Conservation (phyloP, 345 rosid species). For the Cardamine occulta region DNA sequence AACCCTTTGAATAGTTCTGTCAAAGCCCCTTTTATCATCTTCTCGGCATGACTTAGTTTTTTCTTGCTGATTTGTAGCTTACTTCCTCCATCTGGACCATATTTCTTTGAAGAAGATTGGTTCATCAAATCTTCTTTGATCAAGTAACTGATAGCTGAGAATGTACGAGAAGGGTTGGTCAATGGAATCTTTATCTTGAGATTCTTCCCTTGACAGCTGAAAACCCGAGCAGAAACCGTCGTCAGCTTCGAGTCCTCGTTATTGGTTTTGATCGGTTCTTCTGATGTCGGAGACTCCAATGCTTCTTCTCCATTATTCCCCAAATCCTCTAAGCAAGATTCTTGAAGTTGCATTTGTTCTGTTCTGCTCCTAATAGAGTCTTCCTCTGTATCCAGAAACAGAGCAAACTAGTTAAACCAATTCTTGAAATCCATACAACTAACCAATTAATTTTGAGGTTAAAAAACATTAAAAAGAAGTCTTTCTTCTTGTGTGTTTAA, state of each 20-base stretch:
- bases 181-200: slow-evolving; percentile 83
- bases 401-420: slow-evolving; percentile 12
- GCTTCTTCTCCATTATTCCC: slow-evolving; percentile 46
- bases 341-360: slow-evolving; percentile 57
- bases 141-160: slow-evolving; percentile 81
- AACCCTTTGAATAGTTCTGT: slow-evolving; percentile 88
- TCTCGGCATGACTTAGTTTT: slow-evolving; percentile 84
- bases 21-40: slow-evolving; percentile 87
- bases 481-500: not conserved
- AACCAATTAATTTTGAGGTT: not conserved
- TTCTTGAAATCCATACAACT: not conserved
- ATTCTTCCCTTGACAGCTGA: slow-evolving; percentile 79
- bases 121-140: slow-evolving; percentile 40
- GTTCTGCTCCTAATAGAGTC: slow-evolving; percentile 64
- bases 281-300: slow-evolving; percentile 52
- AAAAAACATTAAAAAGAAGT: not conserved
- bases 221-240: slow-evolving; percentile 56
- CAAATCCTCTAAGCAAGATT: slow-evolving; percentile 48
- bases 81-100: slow-evolving; percentile 59
- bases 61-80: slow-evolving; percentile 73
- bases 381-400: slow-evolving; percentile 57
- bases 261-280: slow-evolving; percentile 51
- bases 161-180: slow-evolving; percentile 78
- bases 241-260: slow-evolving; percentile 53
- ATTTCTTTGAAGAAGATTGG: slow-evolving; percentile 70